These are phyloP conservation scores for Aspergillus fumigatus DNA, from an alignment of 2,329 filamentous ascomycete species.

Conservation along the genomic window DNA sequence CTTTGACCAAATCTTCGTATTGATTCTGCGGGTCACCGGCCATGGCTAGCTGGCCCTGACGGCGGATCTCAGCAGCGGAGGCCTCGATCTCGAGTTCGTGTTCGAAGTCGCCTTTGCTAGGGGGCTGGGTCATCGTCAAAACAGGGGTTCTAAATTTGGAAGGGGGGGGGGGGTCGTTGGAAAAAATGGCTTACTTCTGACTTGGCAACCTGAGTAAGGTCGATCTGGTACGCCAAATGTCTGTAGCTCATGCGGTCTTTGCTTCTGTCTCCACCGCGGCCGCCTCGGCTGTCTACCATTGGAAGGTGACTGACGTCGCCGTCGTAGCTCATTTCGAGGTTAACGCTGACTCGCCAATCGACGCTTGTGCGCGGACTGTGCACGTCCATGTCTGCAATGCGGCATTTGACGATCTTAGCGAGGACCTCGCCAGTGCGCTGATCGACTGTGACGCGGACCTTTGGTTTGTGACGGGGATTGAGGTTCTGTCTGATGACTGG, in stretches of 20 bases:
- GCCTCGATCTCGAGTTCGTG: slow-evolving; percentile 49
- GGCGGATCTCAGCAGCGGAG: slow-evolving; percentile 42
- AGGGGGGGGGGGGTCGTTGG: too few species aligned
- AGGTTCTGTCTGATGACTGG: slow-evolving; percentile 60
- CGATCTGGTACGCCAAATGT: slow-evolving; percentile 82
- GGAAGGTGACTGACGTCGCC: slow-evolving; percentile 57
- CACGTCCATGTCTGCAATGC: slow-evolving; percentile 84
- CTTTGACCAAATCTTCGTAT: slow-evolving; percentile 45
- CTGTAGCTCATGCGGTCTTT: slow-evolving; percentile 92
- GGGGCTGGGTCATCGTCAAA: slow-evolving; percentile 25
- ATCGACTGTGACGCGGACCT: slow-evolving; percentile 72
- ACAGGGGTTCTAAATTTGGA: slow-evolving; percentile 8
- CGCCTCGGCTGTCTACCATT: slow-evolving; percentile 39
- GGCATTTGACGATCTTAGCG: slow-evolving; percentile 84
- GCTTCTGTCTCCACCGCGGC: slow-evolving; percentile 55
- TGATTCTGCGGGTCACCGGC: slow-evolving; percentile 36
- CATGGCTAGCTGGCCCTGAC: slow-evolving; percentile 40
- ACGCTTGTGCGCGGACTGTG: slow-evolving; percentile 72
- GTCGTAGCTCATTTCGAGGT: slow-evolving; percentile 85
- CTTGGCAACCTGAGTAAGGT: slow-evolving; percentile 81
- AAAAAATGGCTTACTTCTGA: slow-evolving; percentile 37
- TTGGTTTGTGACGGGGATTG: slow-evolving; percentile 54
- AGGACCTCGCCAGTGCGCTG: slow-evolving; percentile 65
- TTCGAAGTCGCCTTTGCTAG: slow-evolving; percentile 38
- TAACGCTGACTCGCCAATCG: slow-evolving; percentile 91